Evolutionary conservation across 1,284 basidiomycete genomes (phyloP), one percentile per base, ranked within the genome.

Genomic region (Phellinidium pouzarii): DNA sequence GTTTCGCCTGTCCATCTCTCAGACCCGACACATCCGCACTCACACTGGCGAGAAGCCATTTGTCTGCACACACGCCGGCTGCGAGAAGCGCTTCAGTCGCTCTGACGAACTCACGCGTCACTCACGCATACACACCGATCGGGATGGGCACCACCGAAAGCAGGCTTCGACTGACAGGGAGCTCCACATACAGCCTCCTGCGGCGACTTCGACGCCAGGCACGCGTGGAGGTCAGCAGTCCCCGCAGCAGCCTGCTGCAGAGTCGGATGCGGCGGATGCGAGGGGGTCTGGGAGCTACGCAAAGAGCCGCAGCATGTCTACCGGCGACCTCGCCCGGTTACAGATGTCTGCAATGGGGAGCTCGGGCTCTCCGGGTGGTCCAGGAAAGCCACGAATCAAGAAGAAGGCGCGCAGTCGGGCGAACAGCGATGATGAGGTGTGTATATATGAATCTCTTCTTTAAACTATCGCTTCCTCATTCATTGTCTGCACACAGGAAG

Each of bases 21-120:
- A 98, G 89, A 99, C 94, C 19, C 87, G 95, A 54, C 95, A 99
- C 67, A 95, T 98, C 53, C 88, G 95, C 54, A 99, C 94, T 0
- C 95, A 99, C 68, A 99, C 95, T 0, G 95, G 95, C 61, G 95
- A 98, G 69, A 97, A 96, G 65, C 95, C 95, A 1, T 97, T 97
- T 65, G 80, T 84, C 29, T 99, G 95, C 77, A 88, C 83, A 0
- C 92, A 89, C 68, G 85, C 91, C 0, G 83, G 85, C n/a, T 99
- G 95, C 77, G 94, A 97, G 70, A 99, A 98, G 70, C 88, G 94
- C 25, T 99, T 99, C 71, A 95, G 91, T 27, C 85, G 95, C 58
- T 94, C 91, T 17, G 95, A 99, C 72, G 95, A 99, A 70, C 81
- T 99, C 60, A 99, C 95, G 20, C 81, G 95, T 53, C 95, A 99